These are phyloP conservation scores for Candida labiduridarum DNA, from an alignment of 1,139 yeast genomes.

Conservation along the genomic window DNA sequence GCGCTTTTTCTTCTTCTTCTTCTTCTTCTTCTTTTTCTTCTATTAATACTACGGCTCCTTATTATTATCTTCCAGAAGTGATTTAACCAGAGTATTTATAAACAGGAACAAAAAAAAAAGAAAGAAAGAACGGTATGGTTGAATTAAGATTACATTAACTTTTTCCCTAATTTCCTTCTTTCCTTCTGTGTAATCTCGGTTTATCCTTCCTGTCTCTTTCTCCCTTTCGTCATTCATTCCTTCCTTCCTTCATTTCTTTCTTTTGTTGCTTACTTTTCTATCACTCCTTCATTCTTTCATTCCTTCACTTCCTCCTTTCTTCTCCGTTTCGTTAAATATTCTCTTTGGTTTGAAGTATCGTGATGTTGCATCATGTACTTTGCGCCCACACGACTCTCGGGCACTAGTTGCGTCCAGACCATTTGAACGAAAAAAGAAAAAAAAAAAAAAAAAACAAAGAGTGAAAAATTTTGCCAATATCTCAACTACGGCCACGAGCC, in stretches of 20 bases:
- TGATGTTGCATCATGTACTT: not conserved
- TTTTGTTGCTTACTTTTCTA: not conserved
- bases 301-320: too few relatives aligned
- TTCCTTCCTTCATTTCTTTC: not conserved
- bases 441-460: too few relatives aligned
- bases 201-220: not conserved
- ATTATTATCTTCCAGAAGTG: not conserved
- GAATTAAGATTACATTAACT: not conserved
- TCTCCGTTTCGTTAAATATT: too few relatives aligned
- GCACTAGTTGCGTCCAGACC: too few relatives aligned
- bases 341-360: not conserved
- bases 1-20: not conserved
- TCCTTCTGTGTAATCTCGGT: not conserved
- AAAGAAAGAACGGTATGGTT: not conserved
- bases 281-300: too few relatives aligned
- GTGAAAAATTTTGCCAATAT: too few relatives aligned
- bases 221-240: not conserved
- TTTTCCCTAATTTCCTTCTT: not conserved
- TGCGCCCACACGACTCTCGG: not conserved
- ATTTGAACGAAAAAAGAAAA: too few relatives aligned
- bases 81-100: not conserved
- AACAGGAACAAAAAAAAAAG: not conserved
- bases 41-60: too few relatives aligned
- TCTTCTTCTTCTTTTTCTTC: not conserved
- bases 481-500: too few relatives aligned